These are phyloP conservation scores for Sporothrix brasiliensis DNA, from an alignment of 2,329 filamentous ascomycete species.

Conservation along the genomic window DNA sequence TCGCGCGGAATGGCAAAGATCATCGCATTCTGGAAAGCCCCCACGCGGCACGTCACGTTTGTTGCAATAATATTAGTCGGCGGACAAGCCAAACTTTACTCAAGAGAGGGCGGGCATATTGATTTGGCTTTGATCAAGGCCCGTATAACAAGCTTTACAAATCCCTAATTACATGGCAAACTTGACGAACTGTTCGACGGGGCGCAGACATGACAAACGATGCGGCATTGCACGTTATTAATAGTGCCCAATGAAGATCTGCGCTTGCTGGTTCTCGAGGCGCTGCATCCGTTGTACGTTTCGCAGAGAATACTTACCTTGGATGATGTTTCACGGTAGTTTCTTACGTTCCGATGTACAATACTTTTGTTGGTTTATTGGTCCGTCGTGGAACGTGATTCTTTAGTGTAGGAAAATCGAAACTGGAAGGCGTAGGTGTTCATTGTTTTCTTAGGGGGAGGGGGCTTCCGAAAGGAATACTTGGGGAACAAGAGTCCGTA, in stretches of 20 bases:
- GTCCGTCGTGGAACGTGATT: too few species aligned
- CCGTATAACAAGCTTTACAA: not conserved
- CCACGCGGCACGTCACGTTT: not conserved
- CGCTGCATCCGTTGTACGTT: too few species aligned
- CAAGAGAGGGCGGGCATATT: not conserved
- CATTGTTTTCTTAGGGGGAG: not conserved
- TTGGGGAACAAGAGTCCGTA: not conserved
- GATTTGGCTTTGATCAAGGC: not conserved
- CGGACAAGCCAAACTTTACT: not conserved
- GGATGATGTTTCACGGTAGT: not conserved
- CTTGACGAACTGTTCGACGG: not conserved
- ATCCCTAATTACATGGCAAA: not conserved
- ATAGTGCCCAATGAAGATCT: not conserved
- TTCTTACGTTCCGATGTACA: too few species aligned
- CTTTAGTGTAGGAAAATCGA: too few species aligned
- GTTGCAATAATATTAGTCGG: not conserved
- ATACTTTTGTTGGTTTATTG: not conserved
- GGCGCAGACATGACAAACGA: not conserved
- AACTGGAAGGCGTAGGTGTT: not conserved
- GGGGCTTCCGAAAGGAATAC: not conserved
- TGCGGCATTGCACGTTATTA: not conserved
- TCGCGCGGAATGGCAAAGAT: not conserved
- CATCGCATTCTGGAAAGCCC: not conserved
- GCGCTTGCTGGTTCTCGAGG: too few species aligned
- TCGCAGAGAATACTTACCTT: not conserved